Evolutionary conservation across 306 rosid genomes (phyloP), one percentile per base, ranked within the genome.

Genomic region (Lupinus albus): DNA sequence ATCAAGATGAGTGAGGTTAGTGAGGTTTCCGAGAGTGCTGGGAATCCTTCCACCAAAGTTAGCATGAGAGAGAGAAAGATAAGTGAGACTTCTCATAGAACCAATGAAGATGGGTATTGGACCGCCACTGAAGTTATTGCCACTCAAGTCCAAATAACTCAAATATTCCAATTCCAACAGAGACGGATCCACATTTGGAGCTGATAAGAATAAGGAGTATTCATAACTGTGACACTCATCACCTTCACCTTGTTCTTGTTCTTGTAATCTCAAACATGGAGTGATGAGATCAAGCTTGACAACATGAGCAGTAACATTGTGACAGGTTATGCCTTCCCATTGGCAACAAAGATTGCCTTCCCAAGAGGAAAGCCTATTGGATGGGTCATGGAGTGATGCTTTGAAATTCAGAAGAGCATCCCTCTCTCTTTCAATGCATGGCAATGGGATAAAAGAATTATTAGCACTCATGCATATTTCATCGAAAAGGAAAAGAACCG

Each of bases 311-410:
- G 75, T 72, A 11, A 44, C 11, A 16, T 56, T 52, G 48, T 67
- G 48, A 5, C 82, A 78, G 0, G 38, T 39, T 4, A 78, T 42
- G 0, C 81, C 78, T n/a, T 48, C 10, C 81, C 81, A 78, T 16
- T 51, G 76, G 25, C 81, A 77, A 6, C 77, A 71, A 11, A 64
- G 11, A 1, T 14, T 53, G 2, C 72, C 59, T 20, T 54, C 7
- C 73, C 81, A 61, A 2, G 73, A 54, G 13, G 80, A 54, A 53
- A 78, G 74, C 9, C 1, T 59, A 35, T 30, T 65, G 4, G 21
- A 1, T 28, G 77, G 30, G 7, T 71, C 67, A 7, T 4, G 0
- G 8, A 71, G 6, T 0, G 64, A 64, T 25, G 61, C n/a, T 72
- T 72, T 66, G 67, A 74, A 48, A 5, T 57, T 28, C 1, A 74